Conservation (phyloP, 768 basidiomycete species). For the Mycena albidolilacea region DNA sequence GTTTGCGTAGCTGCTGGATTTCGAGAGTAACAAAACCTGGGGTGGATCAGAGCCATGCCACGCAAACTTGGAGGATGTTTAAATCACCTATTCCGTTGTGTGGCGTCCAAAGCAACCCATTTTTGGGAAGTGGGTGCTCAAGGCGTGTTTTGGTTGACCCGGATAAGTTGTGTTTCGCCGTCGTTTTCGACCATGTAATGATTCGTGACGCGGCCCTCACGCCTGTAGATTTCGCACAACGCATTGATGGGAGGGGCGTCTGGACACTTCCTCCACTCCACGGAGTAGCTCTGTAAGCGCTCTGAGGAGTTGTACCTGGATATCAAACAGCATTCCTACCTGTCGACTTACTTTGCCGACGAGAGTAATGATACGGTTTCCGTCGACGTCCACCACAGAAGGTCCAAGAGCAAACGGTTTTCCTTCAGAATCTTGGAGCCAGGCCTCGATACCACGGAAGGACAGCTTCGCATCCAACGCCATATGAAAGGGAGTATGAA, state of each 20-base stretch:
- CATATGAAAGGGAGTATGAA: not conserved
- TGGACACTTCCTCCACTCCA: not conserved
- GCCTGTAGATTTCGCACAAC: conserved; percentile 16
- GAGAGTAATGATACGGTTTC: not conserved
- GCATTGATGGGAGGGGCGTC: not conserved
- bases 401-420: not conserved
- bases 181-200: not conserved
- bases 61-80: not conserved
- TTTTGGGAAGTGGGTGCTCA: not conserved
- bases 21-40: conserved; percentile 14
- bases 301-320: not conserved
- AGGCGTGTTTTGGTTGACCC: not conserved
- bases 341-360: not conserved
- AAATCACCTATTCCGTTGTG: not conserved
- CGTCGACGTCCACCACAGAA: not conserved
- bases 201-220: not conserved
- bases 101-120: conserved; percentile 18
- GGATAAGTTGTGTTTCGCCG: not conserved
- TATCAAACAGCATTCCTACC: not conserved
- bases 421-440: conserved; percentile 6
- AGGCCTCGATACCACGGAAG: not conserved
- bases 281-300: not conserved
- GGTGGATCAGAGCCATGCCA: not conserved
- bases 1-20: conserved; percentile 4
- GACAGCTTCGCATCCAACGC: not conserved